phyloP scores from a whole-genome alignment of 164 flowering plant species.

The Protea cynaroides region DNA sequence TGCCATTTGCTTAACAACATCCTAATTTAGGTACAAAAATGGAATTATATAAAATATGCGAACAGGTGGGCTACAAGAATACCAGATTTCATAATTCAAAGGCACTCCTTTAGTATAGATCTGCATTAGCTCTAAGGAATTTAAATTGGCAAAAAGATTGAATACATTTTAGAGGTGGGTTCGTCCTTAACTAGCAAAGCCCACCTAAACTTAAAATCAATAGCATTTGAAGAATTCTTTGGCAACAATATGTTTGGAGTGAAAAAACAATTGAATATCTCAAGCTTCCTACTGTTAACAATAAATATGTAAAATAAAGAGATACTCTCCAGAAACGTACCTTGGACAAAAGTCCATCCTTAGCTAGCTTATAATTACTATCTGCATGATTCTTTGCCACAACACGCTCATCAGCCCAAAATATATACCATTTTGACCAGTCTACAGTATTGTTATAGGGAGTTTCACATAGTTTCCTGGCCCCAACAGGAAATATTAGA shows the following conservation, averaged over 20 bases:
- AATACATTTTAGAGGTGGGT: too few species aligned
- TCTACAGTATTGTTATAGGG: slow-evolving; percentile 63
- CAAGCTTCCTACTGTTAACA: neutral
- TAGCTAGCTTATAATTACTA: slow-evolving; percentile 72
- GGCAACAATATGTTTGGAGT: too few species aligned
- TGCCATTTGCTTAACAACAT: neutral
- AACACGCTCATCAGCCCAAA: slow-evolving; percentile 78
- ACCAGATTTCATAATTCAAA: too few species aligned
- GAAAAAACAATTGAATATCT: neutral
- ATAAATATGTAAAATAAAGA: neutral
- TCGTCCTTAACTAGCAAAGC: too few species aligned
- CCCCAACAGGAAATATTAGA: slow-evolving; percentile 32
- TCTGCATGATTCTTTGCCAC: slow-evolving; percentile 54
- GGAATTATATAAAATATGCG: neutral
- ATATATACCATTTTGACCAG: slow-evolving; percentile 84
- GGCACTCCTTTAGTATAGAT: too few species aligned
- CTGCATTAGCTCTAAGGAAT: too few species aligned
- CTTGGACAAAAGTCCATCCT: slow-evolving; percentile 70
- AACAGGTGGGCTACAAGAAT: neutral
- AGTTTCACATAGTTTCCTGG: slow-evolving; percentile 64
- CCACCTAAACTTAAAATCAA: too few species aligned
- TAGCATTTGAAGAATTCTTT: too few species aligned
- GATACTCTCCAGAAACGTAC: slow-evolving; percentile 20
- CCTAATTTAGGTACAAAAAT: too few species aligned
- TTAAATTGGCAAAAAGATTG: too few species aligned